Base-by-base conservation (phyloP, 2,329 filamentous ascomycete species). In the Penicillium sp. region DNA sequence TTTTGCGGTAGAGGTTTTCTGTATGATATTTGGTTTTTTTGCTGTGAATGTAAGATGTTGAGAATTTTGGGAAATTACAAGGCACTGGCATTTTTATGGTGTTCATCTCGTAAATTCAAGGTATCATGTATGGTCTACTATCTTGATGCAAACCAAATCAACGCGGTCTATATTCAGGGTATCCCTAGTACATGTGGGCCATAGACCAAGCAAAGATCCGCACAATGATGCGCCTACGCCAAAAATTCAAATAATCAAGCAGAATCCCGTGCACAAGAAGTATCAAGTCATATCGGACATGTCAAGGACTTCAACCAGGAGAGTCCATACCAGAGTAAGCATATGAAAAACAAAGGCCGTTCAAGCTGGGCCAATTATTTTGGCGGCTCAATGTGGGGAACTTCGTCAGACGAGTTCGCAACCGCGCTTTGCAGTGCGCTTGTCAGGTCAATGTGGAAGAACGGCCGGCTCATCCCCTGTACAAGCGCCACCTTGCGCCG, bases 381-480 rank as follows among this genome's bases (percentile, higher is more conserved):
- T n/a, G n/a, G n/a, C n/a, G n/a, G n/a, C n/a, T n/a, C n/a, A n/a
- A n/a, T n/a, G n/a, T n/a, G n/a, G 22, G 47, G 50, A 9, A 50
- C 39, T 32, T 40, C 41, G 11, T 54, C 49, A 63, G 86, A 77
- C 0, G 85, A 76, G 51, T 93, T 94, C 18, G 82, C 79, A 53
- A 95, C 78, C 2, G 88, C 90, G 52, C 82, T 87, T 64, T 95
- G 85, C 51, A 96, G 66, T 5, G 92, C 92, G 55, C 82, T 88
- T 3, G 86, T 92, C 35, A 96, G 67, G 61, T 96, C 92, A 36
- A 95, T 78, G 60, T 98, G 92, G 76, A 98, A 96, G 51, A 95
- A 76, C 3, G 92, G 90, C 51, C 85, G 71, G 63, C 94, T 92
- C 46, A 93, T 69, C n/a, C 90, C 85, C 50, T 89, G 83, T 11